Evolutionary conservation across 768 basidiomycete genomes (phyloP), one percentile per base, ranked within the genome.

Genomic region (Termitomyces heimii): DNA sequence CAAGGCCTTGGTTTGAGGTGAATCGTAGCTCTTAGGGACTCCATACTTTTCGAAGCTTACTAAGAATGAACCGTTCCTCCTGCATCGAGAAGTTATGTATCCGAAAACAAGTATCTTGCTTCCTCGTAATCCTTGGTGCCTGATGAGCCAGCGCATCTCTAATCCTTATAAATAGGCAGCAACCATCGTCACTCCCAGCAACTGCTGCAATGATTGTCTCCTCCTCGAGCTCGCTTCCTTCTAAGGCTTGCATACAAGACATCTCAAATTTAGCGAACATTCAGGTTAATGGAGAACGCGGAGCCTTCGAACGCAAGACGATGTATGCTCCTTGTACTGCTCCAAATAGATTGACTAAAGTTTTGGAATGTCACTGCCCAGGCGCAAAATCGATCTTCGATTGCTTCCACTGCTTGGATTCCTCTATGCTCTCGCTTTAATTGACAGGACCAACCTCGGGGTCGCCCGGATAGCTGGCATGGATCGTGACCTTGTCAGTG

Each of bases 401-500:
- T 63, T 74, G 59, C 62, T 75, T n/a, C 74, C 73, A 24, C 54
- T 75, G 28, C 64, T 73, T 3, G 72, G 72, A 31, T 44, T 71
- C 22, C 53, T 73, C n/a, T 73, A 73, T 52, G 67, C 73, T 35
- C 57, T 72, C 18, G 70, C 73, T 2, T 61, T 73, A 28, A 72
- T 73, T 47, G 72, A 74, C 49, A 63, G 72, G 39, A 66, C 67
- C 34, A 74, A 74, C 49, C 63, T 74, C 24, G 70, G 69, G 5
- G 63, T 71, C 20, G 73, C 73, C 20, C 64, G 71, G 9, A 69
- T 70, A 29, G 69, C 72, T 31, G 74, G 74, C 16, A 73, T 75
- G 74, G 69, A 66, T 29, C 51, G 55, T 54, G 73, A 74, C 54
- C 55, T 74, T 53, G 74, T 74, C 50, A 46, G 54, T 47, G 6